Conservation (phyloP, 2,329 filamentous ascomycete genomes). For the Aspergillus pseudoviridinutans region DNA sequence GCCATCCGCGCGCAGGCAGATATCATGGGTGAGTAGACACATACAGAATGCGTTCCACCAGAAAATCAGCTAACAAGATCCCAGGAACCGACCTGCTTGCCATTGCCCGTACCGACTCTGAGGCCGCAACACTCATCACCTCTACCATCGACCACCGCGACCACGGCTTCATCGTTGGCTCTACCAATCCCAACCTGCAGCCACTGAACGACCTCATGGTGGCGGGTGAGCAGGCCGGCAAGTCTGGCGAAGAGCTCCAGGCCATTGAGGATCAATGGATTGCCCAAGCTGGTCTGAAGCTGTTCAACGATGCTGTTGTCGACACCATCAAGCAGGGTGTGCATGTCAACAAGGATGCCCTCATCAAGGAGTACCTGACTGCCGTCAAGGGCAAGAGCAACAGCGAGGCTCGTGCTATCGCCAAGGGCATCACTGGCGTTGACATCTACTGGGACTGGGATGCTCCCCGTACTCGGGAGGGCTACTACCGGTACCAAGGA, state of each 20-base stretch:
- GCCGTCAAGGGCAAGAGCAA: conserved; percentile 80
- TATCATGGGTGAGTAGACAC: conserved; percentile 73
- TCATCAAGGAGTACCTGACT: conserved; percentile 64
- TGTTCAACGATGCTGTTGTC: conserved; percentile 85
- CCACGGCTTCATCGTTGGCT: conserved; percentile 86
- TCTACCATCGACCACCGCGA: conserved; percentile 94
- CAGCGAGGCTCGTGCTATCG: conserved; percentile 72
- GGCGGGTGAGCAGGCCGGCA: conserved; percentile 75
- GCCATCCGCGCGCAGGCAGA: conserved; percentile 96
- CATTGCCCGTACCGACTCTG: conserved; percentile 91
- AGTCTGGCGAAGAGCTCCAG: conserved; percentile 76
- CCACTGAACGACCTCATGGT: conserved; percentile 89
- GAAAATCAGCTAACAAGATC: conserved; percentile 3
- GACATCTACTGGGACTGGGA: conserved; percentile 97
- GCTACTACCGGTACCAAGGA: conserved; percentile 88
- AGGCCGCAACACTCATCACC: conserved; percentile 95
- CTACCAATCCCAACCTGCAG: conserved; percentile 78
- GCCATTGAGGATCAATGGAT: conserved; percentile 90
- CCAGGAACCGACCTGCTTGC: conserved; percentile 77
- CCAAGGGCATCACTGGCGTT: conserved; percentile 69
- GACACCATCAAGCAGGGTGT: conserved; percentile 71
- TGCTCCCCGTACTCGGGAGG: conserved; percentile 84
- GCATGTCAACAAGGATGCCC: conserved; percentile 60
- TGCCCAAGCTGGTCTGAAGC: conserved; percentile 71
- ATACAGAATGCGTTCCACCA: neutral